phyloP scores from a whole-genome alignment of 441 rosid species.

The Corymbia citriodora region DNA sequence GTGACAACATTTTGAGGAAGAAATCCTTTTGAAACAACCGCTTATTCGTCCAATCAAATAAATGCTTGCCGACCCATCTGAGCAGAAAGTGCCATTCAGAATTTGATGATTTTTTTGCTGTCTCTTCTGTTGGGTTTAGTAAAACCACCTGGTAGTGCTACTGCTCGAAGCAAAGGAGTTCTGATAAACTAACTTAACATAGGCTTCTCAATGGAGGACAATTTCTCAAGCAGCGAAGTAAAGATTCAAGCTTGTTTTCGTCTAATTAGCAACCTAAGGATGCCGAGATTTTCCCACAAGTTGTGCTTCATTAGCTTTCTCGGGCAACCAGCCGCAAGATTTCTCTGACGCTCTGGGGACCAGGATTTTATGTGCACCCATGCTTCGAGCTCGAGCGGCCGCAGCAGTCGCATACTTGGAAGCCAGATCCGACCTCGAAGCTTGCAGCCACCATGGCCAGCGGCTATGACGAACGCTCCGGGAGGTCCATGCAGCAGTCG shows the following conservation, averaged over 20 bases:
- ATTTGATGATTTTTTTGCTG: neutral
- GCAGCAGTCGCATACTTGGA: neutral
- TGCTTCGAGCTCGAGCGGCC: neutral
- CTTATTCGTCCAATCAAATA: neutral
- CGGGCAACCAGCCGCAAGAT: neutral
- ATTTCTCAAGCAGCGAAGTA: neutral
- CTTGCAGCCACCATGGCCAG: neutral
- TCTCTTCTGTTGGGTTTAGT: neutral
- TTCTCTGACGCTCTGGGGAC: neutral
- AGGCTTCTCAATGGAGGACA: neutral
- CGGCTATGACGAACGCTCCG: neutral
- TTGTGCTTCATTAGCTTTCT: neutral
- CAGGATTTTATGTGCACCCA: neutral
- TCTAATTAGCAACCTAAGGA: no score
- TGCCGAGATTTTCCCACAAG: no score
- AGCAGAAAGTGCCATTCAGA: neutral
- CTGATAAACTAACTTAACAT: neutral
- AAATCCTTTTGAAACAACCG: neutral
- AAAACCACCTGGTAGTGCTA: neutral
- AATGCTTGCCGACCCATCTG: neutral
- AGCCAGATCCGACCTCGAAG: neutral
- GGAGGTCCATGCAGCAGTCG: neutral
- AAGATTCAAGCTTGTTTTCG: neutral
- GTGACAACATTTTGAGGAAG: neutral
- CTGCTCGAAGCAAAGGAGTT: neutral